Evolutionary conservation across 768 basidiomycete genomes (phyloP), one percentile per base, ranked within the genome.

Genomic region (Cubamyces lactineus): DNA sequence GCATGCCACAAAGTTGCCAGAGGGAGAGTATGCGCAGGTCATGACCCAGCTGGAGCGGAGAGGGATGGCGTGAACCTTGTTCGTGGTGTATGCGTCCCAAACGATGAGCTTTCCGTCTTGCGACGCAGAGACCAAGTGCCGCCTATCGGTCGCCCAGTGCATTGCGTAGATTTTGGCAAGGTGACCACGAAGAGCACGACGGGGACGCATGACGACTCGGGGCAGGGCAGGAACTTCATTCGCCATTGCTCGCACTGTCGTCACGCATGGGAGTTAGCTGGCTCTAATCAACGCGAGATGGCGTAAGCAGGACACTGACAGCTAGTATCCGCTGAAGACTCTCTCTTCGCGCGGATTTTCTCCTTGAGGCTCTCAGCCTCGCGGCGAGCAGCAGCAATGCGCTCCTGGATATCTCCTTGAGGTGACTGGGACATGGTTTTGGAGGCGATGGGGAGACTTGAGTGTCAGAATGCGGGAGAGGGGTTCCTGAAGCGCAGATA

Each of bases 61-160:
- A 53, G 96, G 96, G 74, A 99, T 99, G 68, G 96, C 96, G 73
- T 99, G 97, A 62, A 99, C 96, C 81, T 99, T 99, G 85, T 99
- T 99, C 61, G 96, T 97, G n/a, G 96, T 98, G 78, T 98, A 98
- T 53, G 96, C 96, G 76, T 99, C 96, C 96, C 96, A 99, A 56
- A 99, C 96, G 73, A 99, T 98, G 61, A 99, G 86, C 77, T 99
- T 99, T 55, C 96, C 96, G 73, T 99, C 96, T 75, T 99, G 96
- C 2, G 96, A 98, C n/a, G 96, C 96, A 16, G 97, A 98, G 39
- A 99, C 96, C 63, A 99, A 86, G 80, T 99, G 96, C 70, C 97
- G 84, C 71, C 94, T 86, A 81, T 99, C 96, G 54, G 91, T 88
- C 38, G 96, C 91, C 97, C 97, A 99, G 76, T 99, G 97, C 92